Conservation (phyloP, 2,329 filamentous ascomycete genomes). For the Zalaria sp. region DNA sequence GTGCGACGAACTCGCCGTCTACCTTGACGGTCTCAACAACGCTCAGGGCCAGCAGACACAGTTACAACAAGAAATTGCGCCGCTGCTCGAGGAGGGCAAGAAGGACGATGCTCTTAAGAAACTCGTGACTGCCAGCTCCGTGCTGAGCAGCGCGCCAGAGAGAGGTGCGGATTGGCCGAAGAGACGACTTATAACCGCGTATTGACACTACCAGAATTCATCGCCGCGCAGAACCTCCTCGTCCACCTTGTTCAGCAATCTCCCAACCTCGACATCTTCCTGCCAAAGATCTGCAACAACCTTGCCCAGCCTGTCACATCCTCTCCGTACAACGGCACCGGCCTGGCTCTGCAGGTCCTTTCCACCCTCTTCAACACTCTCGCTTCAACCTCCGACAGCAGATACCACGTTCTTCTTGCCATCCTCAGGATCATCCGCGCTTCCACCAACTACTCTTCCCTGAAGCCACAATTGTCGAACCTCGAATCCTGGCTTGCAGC, state of each 20-base stretch:
- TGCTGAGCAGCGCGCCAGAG: slow-evolving; percentile 76
- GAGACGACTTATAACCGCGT: too few relatives aligned
- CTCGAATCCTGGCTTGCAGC: slow-evolving; percentile 67
- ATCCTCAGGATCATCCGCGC: slow-evolving; percentile 75
- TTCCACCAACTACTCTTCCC: slow-evolving; percentile 54
- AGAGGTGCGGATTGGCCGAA: slow-evolving; percentile 40
- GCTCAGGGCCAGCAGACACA: slow-evolving; percentile 37
- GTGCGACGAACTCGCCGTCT: slow-evolving; percentile 85
- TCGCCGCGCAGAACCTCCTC: slow-evolving; percentile 90
- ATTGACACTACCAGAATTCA: slow-evolving; percentile 51
- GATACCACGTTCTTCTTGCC: slow-evolving; percentile 82
- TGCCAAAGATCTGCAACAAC: slow-evolving; percentile 78
- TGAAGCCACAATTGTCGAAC: slow-evolving; percentile 71
- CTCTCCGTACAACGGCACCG: slow-evolving; percentile 71
- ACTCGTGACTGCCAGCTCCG: slow-evolving; percentile 65
- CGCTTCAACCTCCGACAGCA: slow-evolving; percentile 57
- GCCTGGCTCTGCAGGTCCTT: slow-evolving; percentile 77
- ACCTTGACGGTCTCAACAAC: slow-evolving; percentile 72
- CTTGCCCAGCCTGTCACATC: slow-evolving; percentile 76
- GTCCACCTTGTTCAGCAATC: slow-evolving; percentile 85
- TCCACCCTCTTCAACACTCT: slow-evolving; percentile 96
- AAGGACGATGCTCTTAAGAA: slow-evolving; percentile 60
- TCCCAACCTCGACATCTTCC: slow-evolving; percentile 69
- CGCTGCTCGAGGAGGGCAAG: slow-evolving; percentile 47
- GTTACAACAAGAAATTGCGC: slow-evolving; percentile 50